Evolutionary conservation across 2,329 filamentous ascomycete species (phyloP), one percentile per base, ranked within the genome.

Genomic region (Bipolaris gigantea): DNA sequence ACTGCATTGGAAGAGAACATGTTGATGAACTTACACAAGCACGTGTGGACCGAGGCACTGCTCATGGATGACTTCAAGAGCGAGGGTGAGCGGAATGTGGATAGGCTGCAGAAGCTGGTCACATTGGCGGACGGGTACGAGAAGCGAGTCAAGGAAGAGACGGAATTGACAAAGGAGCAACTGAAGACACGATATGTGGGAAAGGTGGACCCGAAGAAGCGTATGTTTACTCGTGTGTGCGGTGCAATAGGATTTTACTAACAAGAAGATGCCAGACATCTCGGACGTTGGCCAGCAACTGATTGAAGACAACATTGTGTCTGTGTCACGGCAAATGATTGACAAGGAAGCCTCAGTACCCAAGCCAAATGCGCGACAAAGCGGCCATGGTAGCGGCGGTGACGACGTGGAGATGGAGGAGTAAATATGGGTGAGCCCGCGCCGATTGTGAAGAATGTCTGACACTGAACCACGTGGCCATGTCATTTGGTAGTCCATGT

Each of bases 1-100:
- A 96, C 93, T 0, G 93, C 91, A 1, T 81, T 99, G 46, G 94
- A 99, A 76, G 95, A 99, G 82, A 97, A 96, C 77, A 99, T 99
- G 94, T 78, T 99, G 69, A 99, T 99, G 95, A 99, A 99, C 75
- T 81, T 99, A 63, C 94, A 99, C 84, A 99, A 99, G 83, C 94
- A 97, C 66, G 92, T 97, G 40, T 99, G 94, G 94, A 99, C 95
- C 0, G 94, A 99, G 76, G 94, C 93, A 5, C 77, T 99, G 62
- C 86, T 96, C 74, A 97, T 99, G 92, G 90, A 93, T 57, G 92
- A 97, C 76, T 99, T 99, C 83, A 85, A 87, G 62, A 80, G 85
- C 53, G 93, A 97, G 73, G 90, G 87, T 51, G 81, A 86, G 61
- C 86, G 89, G 74, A 99, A 96, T 74, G 90, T 92, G 73, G 92